These are phyloP conservation scores for Cladosporium colombiae DNA, from an alignment of 2,329 filamentous ascomycete genomes.

Conservation along the genomic window DNA sequence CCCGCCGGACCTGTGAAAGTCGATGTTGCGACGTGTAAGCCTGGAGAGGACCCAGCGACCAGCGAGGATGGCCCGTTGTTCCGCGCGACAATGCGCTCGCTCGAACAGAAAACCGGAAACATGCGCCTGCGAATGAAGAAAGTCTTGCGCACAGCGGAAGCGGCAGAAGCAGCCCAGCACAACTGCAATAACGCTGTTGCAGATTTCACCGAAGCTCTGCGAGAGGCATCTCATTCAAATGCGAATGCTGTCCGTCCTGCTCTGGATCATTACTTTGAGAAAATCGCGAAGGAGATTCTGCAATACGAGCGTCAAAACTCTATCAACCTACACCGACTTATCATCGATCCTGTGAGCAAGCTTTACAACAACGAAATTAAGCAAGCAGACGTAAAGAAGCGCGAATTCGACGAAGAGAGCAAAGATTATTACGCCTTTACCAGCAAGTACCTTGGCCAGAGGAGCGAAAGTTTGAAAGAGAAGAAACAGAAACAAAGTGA, in stretches of 20 bases:
- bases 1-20: constrained; percentile 64
- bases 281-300: constrained; percentile 88
- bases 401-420: constrained; percentile 97
- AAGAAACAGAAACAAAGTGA: constrained; percentile 96
- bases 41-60: constrained; percentile 79
- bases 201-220: constrained; percentile 80
- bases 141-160: constrained; percentile 90
- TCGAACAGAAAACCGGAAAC: constrained; percentile 94
- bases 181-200: constrained; percentile 83
- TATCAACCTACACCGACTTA: constrained; percentile 80
- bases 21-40: constrained; percentile 82
- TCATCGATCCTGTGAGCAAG: constrained; percentile 90
- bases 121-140: constrained; percentile 96
- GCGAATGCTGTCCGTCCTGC: constrained; percentile 96
- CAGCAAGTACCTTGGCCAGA: constrained; percentile 90
- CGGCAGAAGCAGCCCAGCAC: constrained; percentile 75
- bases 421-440: constrained; percentile 98
- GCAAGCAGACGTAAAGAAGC: constrained; percentile 92
- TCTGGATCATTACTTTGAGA: constrained; percentile 97
- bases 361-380: constrained; percentile 97
- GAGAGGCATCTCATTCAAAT: constrained; percentile 86
- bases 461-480: constrained; percentile 92
- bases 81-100: constrained; percentile 90
- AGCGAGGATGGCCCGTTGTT: constrained; percentile 94
- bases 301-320: constrained; percentile 84